Percentiles rank a stretch among this genome's conserved stretches.
Evolutionary conservation across 2,329 filamentous ascomycete genomes (phyloP).

Genomic region (Curvularia hawaiiensis): DNA sequence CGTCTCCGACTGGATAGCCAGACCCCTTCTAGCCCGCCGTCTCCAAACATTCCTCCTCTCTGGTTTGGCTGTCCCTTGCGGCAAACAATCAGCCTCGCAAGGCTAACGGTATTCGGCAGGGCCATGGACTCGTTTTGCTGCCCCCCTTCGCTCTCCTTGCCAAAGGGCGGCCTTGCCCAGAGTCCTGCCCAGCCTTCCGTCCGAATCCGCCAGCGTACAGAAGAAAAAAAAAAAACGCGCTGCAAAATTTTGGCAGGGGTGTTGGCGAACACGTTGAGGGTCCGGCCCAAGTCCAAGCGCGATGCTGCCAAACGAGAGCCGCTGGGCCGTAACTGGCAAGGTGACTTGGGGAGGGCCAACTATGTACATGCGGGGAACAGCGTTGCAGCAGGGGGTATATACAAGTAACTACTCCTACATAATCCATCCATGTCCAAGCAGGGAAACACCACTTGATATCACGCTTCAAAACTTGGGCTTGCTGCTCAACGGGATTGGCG

Average conservation of each 20-base stretch:
- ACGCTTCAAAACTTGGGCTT: constrained; percentile 54
- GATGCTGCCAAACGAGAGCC: neutral
- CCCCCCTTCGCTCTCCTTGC: neutral
- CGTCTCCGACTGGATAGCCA: constrained; percentile 17
- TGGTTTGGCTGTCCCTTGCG: neutral
- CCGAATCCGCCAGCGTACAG: neutral
- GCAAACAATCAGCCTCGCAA: constrained; percentile 15
- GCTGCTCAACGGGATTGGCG: constrained; percentile 62
- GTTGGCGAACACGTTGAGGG: constrained; percentile 9
- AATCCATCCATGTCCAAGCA: neutral
- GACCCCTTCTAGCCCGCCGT: constrained; percentile 1
- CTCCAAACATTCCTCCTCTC: neutral
- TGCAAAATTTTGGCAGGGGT: constrained; percentile 9
- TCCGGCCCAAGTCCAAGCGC: constrained; percentile 5
- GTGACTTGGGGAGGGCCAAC: neutral
- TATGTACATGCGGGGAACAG: neutral
- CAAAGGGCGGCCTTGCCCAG: neutral
- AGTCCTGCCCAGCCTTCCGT: neutral
- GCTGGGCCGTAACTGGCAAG: constrained; percentile 1
- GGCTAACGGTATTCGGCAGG: constrained; percentile 20
- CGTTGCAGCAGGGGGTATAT: neutral
- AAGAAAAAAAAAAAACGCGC: neutral
- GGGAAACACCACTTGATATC: neutral
- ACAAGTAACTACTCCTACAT: neutral
- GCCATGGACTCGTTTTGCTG: neutral